A percentile compares a stretch with the other conserved stretches of the same genome.
Conservation (phyloP, 2,329 filamentous ascomycete genomes). For the Aureobasidium pullulans region DNA sequence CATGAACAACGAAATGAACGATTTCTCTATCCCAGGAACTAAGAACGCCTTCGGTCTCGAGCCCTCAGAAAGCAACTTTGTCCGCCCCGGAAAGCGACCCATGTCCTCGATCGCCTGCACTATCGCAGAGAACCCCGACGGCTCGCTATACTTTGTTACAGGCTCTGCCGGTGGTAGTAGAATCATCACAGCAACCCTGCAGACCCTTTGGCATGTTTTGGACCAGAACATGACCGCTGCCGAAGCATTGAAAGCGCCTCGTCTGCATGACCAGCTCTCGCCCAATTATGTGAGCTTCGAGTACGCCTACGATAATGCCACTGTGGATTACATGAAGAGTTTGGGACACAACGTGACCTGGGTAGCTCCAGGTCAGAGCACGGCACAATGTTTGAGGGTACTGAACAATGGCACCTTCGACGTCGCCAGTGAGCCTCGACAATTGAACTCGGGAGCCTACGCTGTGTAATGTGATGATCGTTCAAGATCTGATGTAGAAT, state of each 20-base stretch:
- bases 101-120: conserved; percentile 75
- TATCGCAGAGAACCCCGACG: conserved; percentile 62
- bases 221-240: conserved; percentile 55
- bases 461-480: conserved; percentile 32
- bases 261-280: conserved; percentile 76
- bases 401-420: conserved; percentile 63
- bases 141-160: conserved; percentile 58
- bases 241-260: conserved; percentile 57
- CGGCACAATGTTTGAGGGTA: conserved; percentile 62
- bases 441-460: conserved; percentile 61
- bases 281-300: conserved; percentile 65
- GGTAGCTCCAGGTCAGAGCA: conserved; percentile 56
- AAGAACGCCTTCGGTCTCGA: conserved; percentile 80
- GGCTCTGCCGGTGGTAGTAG: conserved; percentile 75
- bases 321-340: conserved; percentile 54
- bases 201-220: conserved; percentile 65
- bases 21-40: conserved; percentile 76
- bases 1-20: conserved; percentile 54
- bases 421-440: conserved; percentile 68
- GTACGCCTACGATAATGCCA: conserved; percentile 57
- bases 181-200: conserved; percentile 74
- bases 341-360: conserved; percentile 67
- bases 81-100: conserved; percentile 72
- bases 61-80: conserved; percentile 72
- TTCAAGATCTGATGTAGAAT: too few species aligned